phyloP scores from a whole-genome alignment of 2,329 filamentous ascomycete genomes.

The Penicillium expansum region DNA sequence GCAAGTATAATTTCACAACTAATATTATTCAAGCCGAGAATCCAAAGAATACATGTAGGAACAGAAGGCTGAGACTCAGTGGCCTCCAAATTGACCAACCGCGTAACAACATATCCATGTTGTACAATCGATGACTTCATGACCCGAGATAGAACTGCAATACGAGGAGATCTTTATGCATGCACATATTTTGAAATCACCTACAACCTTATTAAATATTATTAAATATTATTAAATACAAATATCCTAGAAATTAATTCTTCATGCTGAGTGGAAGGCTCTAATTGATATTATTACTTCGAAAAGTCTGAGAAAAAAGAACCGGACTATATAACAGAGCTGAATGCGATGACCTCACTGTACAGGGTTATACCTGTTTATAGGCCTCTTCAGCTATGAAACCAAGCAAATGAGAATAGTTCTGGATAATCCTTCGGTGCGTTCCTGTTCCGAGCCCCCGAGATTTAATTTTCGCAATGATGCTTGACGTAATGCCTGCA shows the following conservation, averaged over 20 bases:
- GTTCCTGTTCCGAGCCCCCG: slow-evolving; percentile 12
- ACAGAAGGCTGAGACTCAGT: background rate
- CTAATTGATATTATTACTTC: background rate
- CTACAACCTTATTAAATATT: background rate
- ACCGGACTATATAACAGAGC: background rate
- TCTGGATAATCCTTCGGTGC: background rate
- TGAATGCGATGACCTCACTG: background rate
- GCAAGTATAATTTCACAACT: background rate
- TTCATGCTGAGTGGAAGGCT: background rate
- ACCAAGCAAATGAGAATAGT: background rate
- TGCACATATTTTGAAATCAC: background rate
- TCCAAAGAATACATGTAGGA: background rate
- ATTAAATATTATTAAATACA: no score
- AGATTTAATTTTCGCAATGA: slow-evolving; percentile 3
- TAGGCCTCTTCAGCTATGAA: background rate
- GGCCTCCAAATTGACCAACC: background rate
- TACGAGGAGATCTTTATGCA: background rate
- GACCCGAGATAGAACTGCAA: background rate
- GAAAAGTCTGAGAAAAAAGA: background rate
- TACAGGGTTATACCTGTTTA: background rate
- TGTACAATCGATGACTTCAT: slow-evolving; percentile 18
- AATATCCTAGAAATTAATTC: no score
- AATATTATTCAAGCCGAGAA: background rate
- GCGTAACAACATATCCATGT: background rate
- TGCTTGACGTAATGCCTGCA: slow-evolving; percentile 20